Base-by-base conservation (phyloP, 768 basidiomycete species). In the Royoungia palumana region DNA sequence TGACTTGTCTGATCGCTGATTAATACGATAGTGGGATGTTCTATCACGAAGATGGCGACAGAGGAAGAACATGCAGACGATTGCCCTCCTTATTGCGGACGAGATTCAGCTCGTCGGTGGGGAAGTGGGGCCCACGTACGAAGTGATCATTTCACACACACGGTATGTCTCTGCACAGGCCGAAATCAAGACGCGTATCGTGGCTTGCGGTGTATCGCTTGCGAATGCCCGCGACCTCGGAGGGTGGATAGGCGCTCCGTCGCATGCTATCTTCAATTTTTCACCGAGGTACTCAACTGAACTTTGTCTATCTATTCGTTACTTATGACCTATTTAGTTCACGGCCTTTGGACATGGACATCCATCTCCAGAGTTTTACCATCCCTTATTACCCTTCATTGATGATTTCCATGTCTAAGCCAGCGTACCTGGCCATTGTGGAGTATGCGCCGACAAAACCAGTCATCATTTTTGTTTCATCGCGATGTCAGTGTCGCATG, bases 391-490 rank as follows among this genome's bases (percentile, higher is more conserved):
- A 95, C 82, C 94, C 96, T 0, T 95, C 94, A 0, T 75, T 99
- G 35, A 98, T 99, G 95, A 92, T 97, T 51, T 81, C 94, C 38
- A 98, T 99, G 96, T 94, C 94, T 8, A 98, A 98, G 65, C 96
- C 95, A 0, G 90, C 95, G 0, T 98, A 97, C 65, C 80, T 98
- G 7, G 85, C 94, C 25, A 87, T 97, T 51, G 73, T 84, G 37
- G 95, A 99, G 62, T 85, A 93, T 55, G 85, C 96, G 0, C 78
- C 83, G 0, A 76, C 80, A 5, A 90, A 89, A 58, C 94, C 94
- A 0, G 90, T 93, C 54, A 87, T 98, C 58, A 72, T 90, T 53
- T 98, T 98, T 52, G 94, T 98, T 0, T 88, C 93, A 0, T 93
- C 92, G 17, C 79, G 95, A 17, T 85, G 90, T 46, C 96, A 99